These are phyloP conservation scores for Coemansia sp. DNA, from an alignment of 192 early-diverging fungal genomes.

Conservation along the genomic window DNA sequence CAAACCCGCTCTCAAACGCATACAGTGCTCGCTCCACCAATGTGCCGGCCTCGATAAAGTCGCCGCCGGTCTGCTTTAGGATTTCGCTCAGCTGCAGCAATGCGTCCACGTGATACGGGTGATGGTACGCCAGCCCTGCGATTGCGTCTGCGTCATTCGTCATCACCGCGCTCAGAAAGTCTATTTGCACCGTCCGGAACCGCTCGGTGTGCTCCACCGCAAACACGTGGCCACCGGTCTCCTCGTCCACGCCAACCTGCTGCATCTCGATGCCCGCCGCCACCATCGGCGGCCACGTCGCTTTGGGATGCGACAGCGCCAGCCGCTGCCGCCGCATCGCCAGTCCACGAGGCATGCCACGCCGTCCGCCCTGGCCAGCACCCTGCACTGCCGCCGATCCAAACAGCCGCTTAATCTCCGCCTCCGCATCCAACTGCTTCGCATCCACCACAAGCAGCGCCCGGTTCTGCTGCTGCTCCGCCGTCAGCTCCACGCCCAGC, in stretches of 20 bases:
- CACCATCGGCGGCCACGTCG: slow-evolving; percentile 70
- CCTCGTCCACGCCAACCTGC: slow-evolving; percentile 54
- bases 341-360: slow-evolving; percentile 10
- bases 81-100: slow-evolving; percentile 85
- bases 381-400: slow-evolving; percentile 75
- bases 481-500: slow-evolving; percentile 27
- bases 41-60: slow-evolving; percentile 75
- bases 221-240: slow-evolving; percentile 54
- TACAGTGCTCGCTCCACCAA: slow-evolving; percentile 88
- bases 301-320: slow-evolving; percentile 70
- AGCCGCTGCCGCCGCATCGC: slow-evolving; percentile 27
- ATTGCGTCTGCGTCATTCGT: slow-evolving; percentile 76
- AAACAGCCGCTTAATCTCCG: slow-evolving; percentile 89
- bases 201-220: slow-evolving; percentile 66
- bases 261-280: slow-evolving; percentile 46
- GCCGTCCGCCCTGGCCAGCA: neutral
- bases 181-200: slow-evolving; percentile 74
- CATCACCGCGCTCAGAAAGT: slow-evolving; percentile 71
- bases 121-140: slow-evolving; percentile 61
- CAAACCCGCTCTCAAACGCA: slow-evolving; percentile 81
- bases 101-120: slow-evolving; percentile 89
- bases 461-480: slow-evolving; percentile 41
- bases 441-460: slow-evolving; percentile 57
- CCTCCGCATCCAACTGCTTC: slow-evolving; percentile 74
- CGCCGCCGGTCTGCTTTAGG: slow-evolving; percentile 77